Base-by-base conservation (phyloP, 805 yeast genomes). In the Candida quercuum region DNA sequence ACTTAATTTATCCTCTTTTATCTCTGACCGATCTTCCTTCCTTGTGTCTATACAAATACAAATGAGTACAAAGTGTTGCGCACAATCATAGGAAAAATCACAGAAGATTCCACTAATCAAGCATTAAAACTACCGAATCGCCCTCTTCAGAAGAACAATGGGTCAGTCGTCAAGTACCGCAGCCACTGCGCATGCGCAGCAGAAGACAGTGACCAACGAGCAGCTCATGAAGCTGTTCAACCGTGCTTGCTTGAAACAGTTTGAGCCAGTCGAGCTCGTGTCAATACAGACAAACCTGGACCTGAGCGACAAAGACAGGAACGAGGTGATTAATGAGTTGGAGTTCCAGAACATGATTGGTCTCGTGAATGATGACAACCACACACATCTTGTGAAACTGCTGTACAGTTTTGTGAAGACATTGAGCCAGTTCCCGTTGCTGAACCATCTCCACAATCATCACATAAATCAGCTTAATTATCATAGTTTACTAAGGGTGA, bases 371-470 rank as follows among this genome's bases (percentile, higher is more conserved):
- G n/a, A 73, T 2, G 52, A 46, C 1, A 52, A 60, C 5, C 46
- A 56, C 11, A 42, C 47, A 0, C 51, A 56, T 4, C 54, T 66
- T 1, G 50, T 62, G 1, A 54, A 59, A 6, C 25, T 69, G 3
- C 37, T 79, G 0, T 67, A 66, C 48, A 56, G 61, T 6, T 55
- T 72, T 5, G 52, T 75, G 13, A 54, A 58, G 22, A 64, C 66
- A 5, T 37, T 81, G 21, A 67, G 76, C 1, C 60, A 61, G 20
- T 73, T 71, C 47, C 86, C 86, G 0, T 64, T 76, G 37, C 40
- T 76, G 11, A 26, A n/a, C 18, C 6, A 26, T n/a, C 29, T 14
- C 29, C 8, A 9, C 7, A 54, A 59, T 17, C 64, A 63, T 14
- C 45, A 53, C 22, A 52, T 48, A 5, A 54, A 52, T 10, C 46